phyloP scores from a whole-genome alignment of 371 early-diverging fungal genomes.

The Syncephalastrum sp. region DNA sequence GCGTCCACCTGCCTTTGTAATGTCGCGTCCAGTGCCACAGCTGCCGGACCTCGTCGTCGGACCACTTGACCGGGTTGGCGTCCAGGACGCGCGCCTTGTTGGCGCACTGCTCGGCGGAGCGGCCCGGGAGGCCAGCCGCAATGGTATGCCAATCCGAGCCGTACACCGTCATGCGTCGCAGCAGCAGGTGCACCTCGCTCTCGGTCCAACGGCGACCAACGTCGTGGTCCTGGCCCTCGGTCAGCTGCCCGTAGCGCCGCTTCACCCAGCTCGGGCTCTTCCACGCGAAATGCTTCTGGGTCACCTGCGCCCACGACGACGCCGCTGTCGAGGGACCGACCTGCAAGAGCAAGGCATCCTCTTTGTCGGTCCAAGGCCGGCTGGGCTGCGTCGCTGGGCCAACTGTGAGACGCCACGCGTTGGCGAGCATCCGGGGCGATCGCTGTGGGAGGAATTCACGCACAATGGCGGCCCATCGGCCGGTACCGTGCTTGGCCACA shows the following conservation, averaged over 20 bases:
- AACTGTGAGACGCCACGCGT: conserved; percentile 15
- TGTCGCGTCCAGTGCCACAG: conserved; percentile 28
- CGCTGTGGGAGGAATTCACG: conserved; percentile 31
- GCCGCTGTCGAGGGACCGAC: conserved; percentile 3
- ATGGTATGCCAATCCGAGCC: conserved; percentile 43
- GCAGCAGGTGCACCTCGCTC: conserved; percentile 30
- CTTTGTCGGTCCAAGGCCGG: conserved; percentile 28
- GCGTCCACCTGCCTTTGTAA: conserved; percentile 19
- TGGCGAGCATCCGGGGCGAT: conserved; percentile 20
- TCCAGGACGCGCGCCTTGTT: conserved; percentile 16
- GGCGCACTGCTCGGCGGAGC: conserved; percentile 24
- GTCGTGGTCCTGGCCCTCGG: too few species aligned
- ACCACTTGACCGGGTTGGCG: conserved; percentile 26
- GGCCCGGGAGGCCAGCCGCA: conserved; percentile 37
- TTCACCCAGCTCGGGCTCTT: conserved; percentile 16
- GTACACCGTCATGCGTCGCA: conserved; percentile 34
- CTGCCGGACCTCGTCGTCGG: conserved; percentile 21
- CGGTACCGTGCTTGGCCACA: conserved; percentile 17
- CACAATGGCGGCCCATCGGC: conserved; percentile 24
- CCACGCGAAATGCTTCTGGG: conserved; percentile 18
- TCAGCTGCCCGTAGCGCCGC: conserved; percentile 15
- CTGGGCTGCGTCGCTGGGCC: neutral
- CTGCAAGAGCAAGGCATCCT: conserved; percentile 25
- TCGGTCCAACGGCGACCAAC: conserved; percentile 19
- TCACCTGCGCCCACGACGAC: too few species aligned